Evolutionary conservation across 1,139 yeast genomes (phyloP).

Genomic region (Kurtzmaniella natalensis): DNA sequence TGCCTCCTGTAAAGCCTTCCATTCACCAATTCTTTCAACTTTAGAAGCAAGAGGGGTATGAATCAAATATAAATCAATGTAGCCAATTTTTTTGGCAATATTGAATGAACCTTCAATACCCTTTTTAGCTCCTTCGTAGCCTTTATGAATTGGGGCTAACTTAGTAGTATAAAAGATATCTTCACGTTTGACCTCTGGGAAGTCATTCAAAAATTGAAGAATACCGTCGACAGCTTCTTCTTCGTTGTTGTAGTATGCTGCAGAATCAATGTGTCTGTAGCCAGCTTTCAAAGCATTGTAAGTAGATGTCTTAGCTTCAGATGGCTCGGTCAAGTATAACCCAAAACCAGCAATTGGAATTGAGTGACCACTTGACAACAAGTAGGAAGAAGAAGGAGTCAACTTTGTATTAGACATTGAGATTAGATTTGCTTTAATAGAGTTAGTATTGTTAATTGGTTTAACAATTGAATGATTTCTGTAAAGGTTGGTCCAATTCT

Average conservation of each 20-base stretch:
- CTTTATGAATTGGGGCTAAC: conserved; percentile 26
- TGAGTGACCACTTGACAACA: conserved; percentile 19
- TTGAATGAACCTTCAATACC: conserved; percentile 16
- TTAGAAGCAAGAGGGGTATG: conserved; percentile 56
- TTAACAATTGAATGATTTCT: too few species aligned
- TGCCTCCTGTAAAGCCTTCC: conserved; percentile 41
- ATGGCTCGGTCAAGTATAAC: conserved; percentile 25
- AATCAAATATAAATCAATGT: conserved; percentile 42
- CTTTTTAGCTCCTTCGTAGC: conserved; percentile 8
- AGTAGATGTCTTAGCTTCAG: conserved; percentile 12
- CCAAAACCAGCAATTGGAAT: conserved; percentile 41
- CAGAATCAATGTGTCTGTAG: conserved; percentile 19
- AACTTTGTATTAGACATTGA: not conserved
- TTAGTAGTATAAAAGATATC: conserved; percentile 14
- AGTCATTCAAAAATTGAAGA: conserved; percentile 11
- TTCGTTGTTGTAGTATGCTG: conserved; percentile 16
- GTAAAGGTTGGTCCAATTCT: too few species aligned
- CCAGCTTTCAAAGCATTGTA: conserved; percentile 17
- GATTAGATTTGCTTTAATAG: too few species aligned
- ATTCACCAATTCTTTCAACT: conserved; percentile 45
- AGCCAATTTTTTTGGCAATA: conserved; percentile 21
- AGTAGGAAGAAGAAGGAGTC: conserved; percentile 2
- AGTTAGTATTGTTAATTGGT: too few species aligned
- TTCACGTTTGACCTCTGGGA: conserved; percentile 27
- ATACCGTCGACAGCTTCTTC: conserved; percentile 16